Base-by-base conservation (phyloP, 768 basidiomycete genomes). In the Boletus coccyginus region DNA sequence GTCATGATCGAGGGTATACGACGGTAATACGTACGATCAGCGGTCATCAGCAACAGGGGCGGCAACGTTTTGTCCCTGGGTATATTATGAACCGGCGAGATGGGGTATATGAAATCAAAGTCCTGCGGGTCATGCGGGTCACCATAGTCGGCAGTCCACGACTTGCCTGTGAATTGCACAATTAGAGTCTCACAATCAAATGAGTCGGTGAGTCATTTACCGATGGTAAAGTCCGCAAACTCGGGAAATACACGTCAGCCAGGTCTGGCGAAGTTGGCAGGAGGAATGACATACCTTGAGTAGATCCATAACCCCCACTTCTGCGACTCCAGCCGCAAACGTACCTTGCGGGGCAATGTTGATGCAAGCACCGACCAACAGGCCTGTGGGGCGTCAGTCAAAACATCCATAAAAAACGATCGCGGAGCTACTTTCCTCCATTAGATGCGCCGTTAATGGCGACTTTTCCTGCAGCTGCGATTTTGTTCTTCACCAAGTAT, bases 61-160 rank as follows among this genome's bases (percentile, higher is more conserved):
- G 92, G 92, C 43, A 89, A 73, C 7, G 76, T 70, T 67, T 77
- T 83, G 62, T 81, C 74, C 45, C 74, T 75, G 41, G 85, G 79
- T n/a, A 93, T 77, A 61, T 88, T 93, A 69, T 94, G 91, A 31
- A 94, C 63, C 0, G 92, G 91, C 11, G 91, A 93, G 56, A 89
- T 80, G 2, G 85, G 86, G 66, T 83, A 78, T 61, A 92, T 90
- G 73, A 89, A 92, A 73, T 94, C 92, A 63, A 94, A 94, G 60
- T 90, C 90, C 13, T 84, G 75, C 4, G 90, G 78, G 55, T 85
- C 77, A 62, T 88, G 83, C 3, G 91, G 86, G 65, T 88, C 74
- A 17, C 91, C 91, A 55, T 87, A 93, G 70, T 93, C 92, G 27
- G 84, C 80, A 3, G 79, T 83, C 92, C 92, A 94, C 7, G 87